Base-by-base conservation (phyloP, 768 basidiomycete genomes). In the Auricularia sp. region DNA sequence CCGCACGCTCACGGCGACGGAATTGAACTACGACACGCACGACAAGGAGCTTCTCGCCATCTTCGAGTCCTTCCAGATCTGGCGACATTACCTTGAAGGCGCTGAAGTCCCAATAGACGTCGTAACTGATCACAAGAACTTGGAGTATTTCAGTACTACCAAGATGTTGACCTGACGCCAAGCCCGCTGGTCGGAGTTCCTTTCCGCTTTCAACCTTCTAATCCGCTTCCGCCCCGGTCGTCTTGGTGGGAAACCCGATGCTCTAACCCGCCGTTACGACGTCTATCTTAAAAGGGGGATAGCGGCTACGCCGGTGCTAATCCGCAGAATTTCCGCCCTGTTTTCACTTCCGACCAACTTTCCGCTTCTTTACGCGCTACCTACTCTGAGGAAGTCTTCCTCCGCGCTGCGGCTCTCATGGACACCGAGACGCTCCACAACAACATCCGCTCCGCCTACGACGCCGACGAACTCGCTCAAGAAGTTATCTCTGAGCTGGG, bases 1-100 rank as follows among this genome's bases (percentile, higher is more conserved):
- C 0, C 71, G 74, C 5, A 68, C 71, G 5, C 63, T 80, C 0
- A 65, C 24, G 29, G 59, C 69, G 0, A 70, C 77, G 0, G 77
- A 85, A 68, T 35, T 70, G 1, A 84, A 83, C 68, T 84, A 85
- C 66, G 72, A 80, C 13, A 77, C 81, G n/a, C 75, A 82, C 64
- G 77, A 85, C 65, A 79, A 80, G 67, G 83, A 85, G 71, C 70
- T 83, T 14, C 73, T 83, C 0, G 79, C 79, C 1, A 76, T 84
- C 54, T 70, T 83, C 6, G 68, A 73, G 3, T 68, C 72, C 0
- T 74, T 78, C 61, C 47, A 63, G 13, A 36, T 68, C 13, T 79
- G n/a, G 69, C 72, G 59, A 68, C 80, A 44, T 65, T 71, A 64
- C 74, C 74, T 0, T 71, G 81, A 63, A 75, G 79, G 73, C 3